Evolutionary conservation across 306 rosid genomes (phyloP), one percentile per base, ranked within the genome.

Genomic region (Prunus campanulata): DNA sequence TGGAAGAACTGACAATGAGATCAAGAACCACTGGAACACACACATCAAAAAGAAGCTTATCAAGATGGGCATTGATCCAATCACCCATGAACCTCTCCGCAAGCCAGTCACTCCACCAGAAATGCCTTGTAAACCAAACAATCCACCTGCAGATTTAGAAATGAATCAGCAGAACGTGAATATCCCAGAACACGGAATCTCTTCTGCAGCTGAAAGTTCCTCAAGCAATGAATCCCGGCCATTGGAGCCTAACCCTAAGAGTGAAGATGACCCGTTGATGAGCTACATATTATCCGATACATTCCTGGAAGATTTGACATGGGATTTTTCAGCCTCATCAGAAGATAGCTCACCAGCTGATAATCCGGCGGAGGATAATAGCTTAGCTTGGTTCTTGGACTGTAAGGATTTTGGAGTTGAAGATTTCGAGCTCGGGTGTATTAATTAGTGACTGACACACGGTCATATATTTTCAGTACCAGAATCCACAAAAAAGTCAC

Each of bases 21-120:
- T 93, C 46, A 93, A 93, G 86, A 93, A 93, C 79, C 84, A 91
- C 42, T 91, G 98, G 98, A 93, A 93, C 57, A 91, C 98, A 49
- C 88, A 88, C 83, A 79, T 93, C 16, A 93, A 93, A 86, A 93
- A 93, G 78, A 93, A 93, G 83, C 91, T 93, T 2, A 85, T 85
- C 24, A 93, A 88, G 81, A 90, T 83, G 82, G 98, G 98, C 24
- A 88, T 93, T 77, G 97, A 93, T 83, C 98, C 97, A 51, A 79
- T 85, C 2, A 93, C 98, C 5, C 97, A 91, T 66, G 87, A 87
- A 75, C 94, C 93, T 77, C 81, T 93, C 30, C 61, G 52, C 12
- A 63, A 54, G 4, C 79, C 78, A 16, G 61, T 12, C 13, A 68
- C 44, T 6, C 27, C 73, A 50, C 62, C 63, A 51, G 68, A 60